Conservation (phyloP, 31 red algal species). For the Odonthalia washingtoniensis region DNA sequence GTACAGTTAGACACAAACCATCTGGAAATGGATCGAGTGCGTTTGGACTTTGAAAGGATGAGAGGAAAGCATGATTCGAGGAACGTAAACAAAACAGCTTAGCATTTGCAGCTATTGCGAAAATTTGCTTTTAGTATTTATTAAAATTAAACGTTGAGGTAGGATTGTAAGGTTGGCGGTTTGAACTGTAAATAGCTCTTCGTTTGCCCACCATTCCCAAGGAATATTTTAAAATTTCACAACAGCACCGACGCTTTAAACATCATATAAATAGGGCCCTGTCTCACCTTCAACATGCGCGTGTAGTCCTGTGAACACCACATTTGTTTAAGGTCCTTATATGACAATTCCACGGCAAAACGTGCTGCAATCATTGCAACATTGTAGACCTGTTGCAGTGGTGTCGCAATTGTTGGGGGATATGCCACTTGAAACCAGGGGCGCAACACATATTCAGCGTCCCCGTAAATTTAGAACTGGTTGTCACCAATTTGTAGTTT, state of each 20-base stretch:
- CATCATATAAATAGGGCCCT: not conserved
- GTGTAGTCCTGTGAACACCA: not conserved
- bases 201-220: not conserved
- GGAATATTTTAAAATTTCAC: not conserved
- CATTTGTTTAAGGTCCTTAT: constrained; percentile 5
- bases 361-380: not conserved
- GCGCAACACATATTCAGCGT: not conserved
- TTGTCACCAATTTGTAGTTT: not conserved
- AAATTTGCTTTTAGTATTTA: no score
- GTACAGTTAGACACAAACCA: no score
- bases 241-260: not conserved
- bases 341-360: not conserved
- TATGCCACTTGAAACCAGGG: not conserved
- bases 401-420: not conserved
- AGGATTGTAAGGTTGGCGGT: not conserved
- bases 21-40: no score
- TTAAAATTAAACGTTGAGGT: no score
- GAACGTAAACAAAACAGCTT: no score
- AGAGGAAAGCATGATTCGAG: no score
- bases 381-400: not conserved
- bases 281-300: not conserved
- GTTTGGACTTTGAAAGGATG: no score
- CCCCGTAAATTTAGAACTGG: not conserved
- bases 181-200: not conserved
- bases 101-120: no score